Evolutionary conservation across 495 filamentous ascomycete genomes (phyloP).

Genomic region (Penicillium lagena): DNA sequence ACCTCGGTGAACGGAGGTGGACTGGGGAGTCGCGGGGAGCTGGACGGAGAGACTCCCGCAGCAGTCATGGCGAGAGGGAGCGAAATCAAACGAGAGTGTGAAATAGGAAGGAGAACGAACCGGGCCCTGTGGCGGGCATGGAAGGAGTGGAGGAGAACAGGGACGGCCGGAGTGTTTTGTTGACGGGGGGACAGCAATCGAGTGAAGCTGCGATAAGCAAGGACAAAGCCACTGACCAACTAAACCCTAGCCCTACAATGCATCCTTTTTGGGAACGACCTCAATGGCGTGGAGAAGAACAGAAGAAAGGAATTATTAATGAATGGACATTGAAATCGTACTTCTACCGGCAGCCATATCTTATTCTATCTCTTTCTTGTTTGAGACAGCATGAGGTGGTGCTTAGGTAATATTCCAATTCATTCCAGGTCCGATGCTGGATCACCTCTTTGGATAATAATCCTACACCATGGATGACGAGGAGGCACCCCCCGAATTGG

Average conservation of each 20-base stretch:
- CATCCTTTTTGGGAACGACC: slow-evolving; percentile 24
- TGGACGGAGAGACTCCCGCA: slow-evolving; percentile 59
- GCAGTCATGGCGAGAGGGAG: slow-evolving; percentile 34
- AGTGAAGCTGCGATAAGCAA: slow-evolving; percentile 7
- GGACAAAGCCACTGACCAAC: slow-evolving; percentile 17
- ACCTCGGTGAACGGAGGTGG: slow-evolving; percentile 88
- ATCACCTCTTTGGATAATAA: slow-evolving; percentile 1
- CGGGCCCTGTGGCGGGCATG: not conserved
- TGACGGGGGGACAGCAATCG: slow-evolving; percentile 5
- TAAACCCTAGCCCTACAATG: slow-evolving; percentile 36
- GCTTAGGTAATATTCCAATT: not conserved
- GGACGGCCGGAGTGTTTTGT: slow-evolving; percentile 7
- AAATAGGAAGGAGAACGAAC: slow-evolving; percentile 14
- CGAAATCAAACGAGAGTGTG: slow-evolving; percentile 10
- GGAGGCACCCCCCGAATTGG: slow-evolving; percentile 67
- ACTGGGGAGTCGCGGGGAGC: slow-evolving; percentile 80
- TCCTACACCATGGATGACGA: slow-evolving; percentile 55
- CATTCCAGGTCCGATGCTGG: too few relatives aligned
- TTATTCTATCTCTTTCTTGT: too few relatives aligned
- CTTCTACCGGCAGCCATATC: too few relatives aligned
- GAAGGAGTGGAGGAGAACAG: slow-evolving; percentile 18
- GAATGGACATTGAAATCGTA: too few relatives aligned
- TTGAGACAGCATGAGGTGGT: too few relatives aligned
- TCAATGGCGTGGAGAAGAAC: slow-evolving; percentile 23
- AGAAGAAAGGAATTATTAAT: too few relatives aligned